A percentile compares a stretch with the other conserved stretches of the same genome.
phyloP scores from a whole-genome alignment of 2,329 filamentous ascomycete species.

The Scedosporium apiospermum region DNA sequence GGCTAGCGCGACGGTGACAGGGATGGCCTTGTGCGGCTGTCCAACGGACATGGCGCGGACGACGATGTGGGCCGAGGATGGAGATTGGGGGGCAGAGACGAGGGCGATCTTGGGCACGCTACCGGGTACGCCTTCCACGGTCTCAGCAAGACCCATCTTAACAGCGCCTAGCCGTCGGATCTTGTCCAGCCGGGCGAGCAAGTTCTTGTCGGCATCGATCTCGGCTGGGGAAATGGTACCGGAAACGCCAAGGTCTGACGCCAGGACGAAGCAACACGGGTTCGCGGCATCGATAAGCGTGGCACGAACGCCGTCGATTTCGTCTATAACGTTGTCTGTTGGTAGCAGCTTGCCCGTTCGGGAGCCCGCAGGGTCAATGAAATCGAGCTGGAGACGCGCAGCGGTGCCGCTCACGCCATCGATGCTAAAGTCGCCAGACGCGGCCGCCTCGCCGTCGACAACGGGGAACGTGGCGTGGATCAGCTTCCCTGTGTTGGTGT shows the following conservation, averaged over 20 bases:
- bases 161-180: constrained; percentile 49
- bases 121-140: constrained; percentile 28
- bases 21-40: constrained; percentile 46
- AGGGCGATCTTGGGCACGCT: constrained; percentile 57
- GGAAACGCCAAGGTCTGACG: constrained; percentile 39
- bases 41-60: constrained; percentile 45
- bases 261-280: constrained; percentile 52
- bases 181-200: constrained; percentile 39
- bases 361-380: constrained; percentile 52
- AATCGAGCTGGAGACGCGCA: constrained; percentile 49
- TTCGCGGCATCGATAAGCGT: constrained; percentile 57
- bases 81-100: constrained; percentile 32
- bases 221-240: constrained; percentile 42
- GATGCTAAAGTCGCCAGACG: constrained; percentile 47
- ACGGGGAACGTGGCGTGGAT: constrained; percentile 49
- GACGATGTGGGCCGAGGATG: constrained; percentile 16
- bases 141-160: constrained; percentile 48
- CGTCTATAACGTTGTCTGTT: constrained; percentile 46
- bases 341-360: constrained; percentile 53
- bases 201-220: constrained; percentile 33
- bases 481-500: constrained; percentile 62
- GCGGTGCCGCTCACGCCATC: constrained; percentile 54
- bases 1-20: constrained; percentile 44
- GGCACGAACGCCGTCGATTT: constrained; percentile 35
- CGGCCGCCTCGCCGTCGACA: constrained; percentile 33